phyloP scores from a whole-genome alignment of 257 asterid genomes.

The Henckelia pumila region DNA sequence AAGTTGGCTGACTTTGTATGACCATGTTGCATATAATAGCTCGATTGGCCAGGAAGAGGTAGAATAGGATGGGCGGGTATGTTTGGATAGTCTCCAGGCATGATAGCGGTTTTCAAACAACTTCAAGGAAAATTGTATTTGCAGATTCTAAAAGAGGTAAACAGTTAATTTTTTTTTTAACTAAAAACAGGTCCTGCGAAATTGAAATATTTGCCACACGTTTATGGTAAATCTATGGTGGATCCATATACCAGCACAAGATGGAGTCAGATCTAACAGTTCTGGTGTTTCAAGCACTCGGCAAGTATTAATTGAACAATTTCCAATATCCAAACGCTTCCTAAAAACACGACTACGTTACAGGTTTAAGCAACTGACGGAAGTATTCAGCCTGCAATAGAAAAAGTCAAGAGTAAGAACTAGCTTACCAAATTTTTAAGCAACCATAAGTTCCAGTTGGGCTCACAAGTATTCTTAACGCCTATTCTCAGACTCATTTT shows the following conservation, averaged over 20 bases:
- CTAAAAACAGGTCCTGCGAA: constrained; percentile 16
- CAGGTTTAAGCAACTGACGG: constrained; percentile 93
- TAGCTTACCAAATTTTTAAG: not conserved
- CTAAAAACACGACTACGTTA: constrained; percentile 60
- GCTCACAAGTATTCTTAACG: not conserved
- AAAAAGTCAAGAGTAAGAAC: constrained; percentile 15
- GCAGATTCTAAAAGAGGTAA: constrained; percentile 19
- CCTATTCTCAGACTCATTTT: not conserved
- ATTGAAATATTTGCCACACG: constrained; percentile 20
- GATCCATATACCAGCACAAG: constrained; percentile 30
- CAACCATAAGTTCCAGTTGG: not conserved
- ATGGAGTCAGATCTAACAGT: constrained; percentile 16
- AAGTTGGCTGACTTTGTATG: constrained; percentile 39
- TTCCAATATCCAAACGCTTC: constrained; percentile 15
- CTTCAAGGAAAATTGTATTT: constrained; percentile 5
- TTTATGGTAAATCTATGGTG: constrained; percentile 31
- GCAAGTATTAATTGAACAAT: constrained; percentile 4
- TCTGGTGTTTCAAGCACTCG: constrained; percentile 17
- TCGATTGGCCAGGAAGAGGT: constrained; percentile 42
- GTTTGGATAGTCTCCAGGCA: constrained; percentile 49
- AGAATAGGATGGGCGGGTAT: constrained; percentile 34
- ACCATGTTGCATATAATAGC: constrained; percentile 39
- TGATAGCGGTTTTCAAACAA: constrained; percentile 30
- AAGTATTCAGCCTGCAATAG: constrained; percentile 81
- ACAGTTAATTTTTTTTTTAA: not conserved